Evolutionary conservation across 352 stramenopile genomes (phyloP), one percentile per base, ranked within the genome.

Genomic region (Thraustochytrium sp.): DNA sequence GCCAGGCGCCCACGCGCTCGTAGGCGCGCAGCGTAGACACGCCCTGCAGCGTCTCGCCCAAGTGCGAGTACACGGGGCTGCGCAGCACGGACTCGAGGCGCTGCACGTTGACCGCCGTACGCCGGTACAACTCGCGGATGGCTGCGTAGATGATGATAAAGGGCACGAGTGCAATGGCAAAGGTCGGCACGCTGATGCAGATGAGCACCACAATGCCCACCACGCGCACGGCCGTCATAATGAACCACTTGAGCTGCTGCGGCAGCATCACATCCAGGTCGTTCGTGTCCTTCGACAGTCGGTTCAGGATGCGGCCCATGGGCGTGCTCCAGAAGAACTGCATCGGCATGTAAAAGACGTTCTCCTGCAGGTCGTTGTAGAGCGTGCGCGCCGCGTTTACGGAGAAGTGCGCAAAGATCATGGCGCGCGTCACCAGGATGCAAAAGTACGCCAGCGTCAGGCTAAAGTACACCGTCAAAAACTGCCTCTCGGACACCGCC

Each of bases 61-160:
- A 88, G 87, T 94, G 90, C 4, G 89, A 88, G 87, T 93, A 96
- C n/a, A 97, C 92, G 9, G 93, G 93, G 36, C 89, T 94, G 48
- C 91, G 85, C 21, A 88, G 90, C n/a, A 98, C 91, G 3, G 93
- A 96, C 85, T 99, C 96, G 38, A 99, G 89, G 54, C 96, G 91
- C 89, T 98, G 97, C 2, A 99, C 87, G 82, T 98, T 96, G n/a
- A 93, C 88, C 36, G 89, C 91, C 16, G 90, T 92, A 64, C 89
- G 88, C 3, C 84, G 73, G 76, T 93, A 95, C 77, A 88, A 92
- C n/a, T 86, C 48, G 74, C 93, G 90, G 40, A 92, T 88, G n/a
- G 84, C 64, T 9, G 89, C 83, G 84, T 94, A 96, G 62, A 90
- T 86, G 13, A 87, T 74, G 34, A 93, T 89, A 0, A 94, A 85